phyloP scores from a whole-genome alignment of 306 rosid species.

The Cucumis sativus region Cucumber_9930_V3 NC_026661.2:22103001-22103500 shows the following conservation, averaged over 20 bases:
- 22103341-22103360: neutral
- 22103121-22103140: neutral
- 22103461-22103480: neutral
- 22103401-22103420: neutral
- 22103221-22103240: constrained; percentile 35
- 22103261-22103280: neutral
- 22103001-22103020: neutral
- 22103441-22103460: neutral
- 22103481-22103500: constrained; percentile 4
- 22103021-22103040: neutral
- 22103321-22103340: neutral
- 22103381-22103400: neutral
- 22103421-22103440: neutral
- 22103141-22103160: neutral
- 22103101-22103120: neutral
- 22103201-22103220: constrained; percentile 21
- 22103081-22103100: neutral
- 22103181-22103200: neutral
- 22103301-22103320: neutral
- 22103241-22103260: neutral
- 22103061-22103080: neutral
- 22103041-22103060: neutral
- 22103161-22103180: neutral
- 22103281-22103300: neutral
- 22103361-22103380: neutral